Base-by-base conservation (phyloP, 352 stramenopile species). In the Phytopythium boreale region DNA sequence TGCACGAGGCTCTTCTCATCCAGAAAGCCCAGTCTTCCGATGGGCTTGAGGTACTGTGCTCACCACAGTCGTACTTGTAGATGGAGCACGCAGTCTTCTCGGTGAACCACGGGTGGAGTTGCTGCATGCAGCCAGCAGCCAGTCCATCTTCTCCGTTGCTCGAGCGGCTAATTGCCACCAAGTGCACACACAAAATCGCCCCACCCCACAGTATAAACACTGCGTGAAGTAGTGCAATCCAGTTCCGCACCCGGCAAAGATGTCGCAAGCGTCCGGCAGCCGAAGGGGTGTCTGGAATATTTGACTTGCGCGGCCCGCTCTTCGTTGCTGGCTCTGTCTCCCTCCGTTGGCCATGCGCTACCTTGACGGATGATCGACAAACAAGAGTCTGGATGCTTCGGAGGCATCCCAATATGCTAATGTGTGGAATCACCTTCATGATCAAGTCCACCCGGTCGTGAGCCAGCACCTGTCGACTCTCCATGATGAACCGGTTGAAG, bases 401-500 rank as follows among this genome's bases (percentile, higher is more conserved):
- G 4, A 74, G 51, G n/a, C 58, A 74, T 17, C 50, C 46, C 10
- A 64, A 64, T 8, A 77, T 64, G 56, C 67, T 66, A 17, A 68
- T 10, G 43, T 77, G 70, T 2, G 67, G 67, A 4, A 69, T 55
- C 17, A 63, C 19, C 27, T 67, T 77, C 27, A 72, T 31, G 11
- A 65, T 24, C n/a, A 75, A 43, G 37, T 75, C 67, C 27, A 59
- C 8, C 37, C 49, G 62, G 4, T 49, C 51, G 20, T 53, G 37
- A 2, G 53, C 64, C 12, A 75, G 61, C 22, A 77, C 52, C 44
- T 77, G 67, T 8, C 62, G 63, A n/a, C 52, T 67, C 46, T 72
- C 67, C 62, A 67, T 66, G 11, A 76, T 37, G 15, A 76, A 19
- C 15, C 63, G 64, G 59, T 68, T 62, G 49, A 69, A 74, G 63